phyloP scores from a whole-genome alignment of 352 stramenopile genomes.

The Globisporangium cylindrosporum region DNA sequence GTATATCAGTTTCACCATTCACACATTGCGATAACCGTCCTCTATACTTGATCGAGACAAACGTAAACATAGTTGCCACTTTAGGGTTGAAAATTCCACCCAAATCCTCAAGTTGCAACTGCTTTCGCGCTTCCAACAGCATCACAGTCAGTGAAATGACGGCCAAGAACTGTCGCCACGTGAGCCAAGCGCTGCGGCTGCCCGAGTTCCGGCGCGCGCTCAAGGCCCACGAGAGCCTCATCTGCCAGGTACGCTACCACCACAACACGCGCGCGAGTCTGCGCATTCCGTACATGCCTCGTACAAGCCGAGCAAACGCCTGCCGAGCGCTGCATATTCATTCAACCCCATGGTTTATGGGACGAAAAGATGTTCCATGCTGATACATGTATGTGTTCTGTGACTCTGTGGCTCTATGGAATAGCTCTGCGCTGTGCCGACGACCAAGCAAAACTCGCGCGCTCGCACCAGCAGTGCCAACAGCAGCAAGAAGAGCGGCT shows the following conservation, averaged over 20 bases:
- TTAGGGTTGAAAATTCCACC: neutral
- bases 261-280: neutral
- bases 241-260: slow-evolving; percentile 30
- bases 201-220: slow-evolving; percentile 51
- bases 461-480: slow-evolving; percentile 1
- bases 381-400: neutral
- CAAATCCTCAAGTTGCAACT: neutral
- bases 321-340: neutral
- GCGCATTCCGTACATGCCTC: neutral
- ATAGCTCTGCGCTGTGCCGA: slow-evolving; percentile 23
- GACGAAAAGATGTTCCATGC: neutral
- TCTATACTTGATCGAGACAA: neutral
- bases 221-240: slow-evolving; percentile 37
- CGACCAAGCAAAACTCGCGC: slow-evolving; percentile 21
- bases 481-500: slow-evolving; percentile 12
- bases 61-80: neutral
- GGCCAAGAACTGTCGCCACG: slow-evolving; percentile 56
- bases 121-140: neutral
- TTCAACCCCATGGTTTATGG: neutral
- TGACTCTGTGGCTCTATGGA: neutral
- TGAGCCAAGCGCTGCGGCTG: slow-evolving; percentile 46
- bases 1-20: neutral
- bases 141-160: slow-evolving; percentile 10
- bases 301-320: neutral
- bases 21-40: accelerated